These are phyloP conservation scores for Adansonia madagascariensis DNA, from an alignment of 441 rosid species.

Conservation along the genomic window DNA sequence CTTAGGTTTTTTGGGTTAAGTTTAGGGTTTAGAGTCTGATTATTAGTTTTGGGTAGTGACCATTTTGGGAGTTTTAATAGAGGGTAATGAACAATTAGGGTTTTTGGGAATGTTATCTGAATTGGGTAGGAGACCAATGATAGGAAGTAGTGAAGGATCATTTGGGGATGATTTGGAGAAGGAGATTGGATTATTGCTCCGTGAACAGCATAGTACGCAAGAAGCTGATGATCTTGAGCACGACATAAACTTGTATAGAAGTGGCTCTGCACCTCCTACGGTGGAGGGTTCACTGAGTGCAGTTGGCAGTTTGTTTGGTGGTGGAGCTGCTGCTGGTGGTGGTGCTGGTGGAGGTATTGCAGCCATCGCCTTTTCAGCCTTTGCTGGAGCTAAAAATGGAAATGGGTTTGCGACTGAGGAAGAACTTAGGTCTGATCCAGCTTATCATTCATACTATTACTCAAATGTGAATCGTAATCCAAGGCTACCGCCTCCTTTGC, in stretches of 20 bases:
- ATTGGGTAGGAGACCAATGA: conserved; percentile 69
- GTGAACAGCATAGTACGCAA: conserved; percentile 68
- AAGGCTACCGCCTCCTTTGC: conserved; percentile 86
- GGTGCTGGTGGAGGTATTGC: conserved; percentile 9
- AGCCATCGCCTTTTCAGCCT: conserved; percentile 45
- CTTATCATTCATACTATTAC: conserved; percentile 74
- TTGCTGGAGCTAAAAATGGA: conserved; percentile 49
- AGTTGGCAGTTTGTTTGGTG: too few species aligned
- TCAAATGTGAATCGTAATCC: conserved; percentile 89
- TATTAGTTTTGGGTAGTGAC: conserved; percentile 36
- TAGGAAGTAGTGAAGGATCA: conserved; percentile 69
- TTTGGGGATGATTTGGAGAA: conserved; percentile 76
- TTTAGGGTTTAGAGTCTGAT: conserved; percentile 34
- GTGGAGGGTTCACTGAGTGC: too few species aligned
- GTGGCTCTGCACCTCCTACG: too few species aligned
- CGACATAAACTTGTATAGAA: too few species aligned
- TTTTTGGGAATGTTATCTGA: conserved; percentile 60
- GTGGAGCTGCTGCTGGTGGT: conserved; percentile 36
- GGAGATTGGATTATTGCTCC: conserved; percentile 61
- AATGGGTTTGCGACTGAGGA: conserved; percentile 62
- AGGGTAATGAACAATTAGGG: conserved; percentile 44
- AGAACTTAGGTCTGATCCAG: conserved; percentile 91
- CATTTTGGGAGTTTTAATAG: conserved; percentile 23
- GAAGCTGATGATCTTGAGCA: conserved; percentile 47
- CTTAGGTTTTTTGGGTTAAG: conserved; percentile 35